These are phyloP conservation scores for Tetrapisispora pingtungensis DNA, from an alignment of 805 yeast species.

Conservation along the genomic window DNA sequence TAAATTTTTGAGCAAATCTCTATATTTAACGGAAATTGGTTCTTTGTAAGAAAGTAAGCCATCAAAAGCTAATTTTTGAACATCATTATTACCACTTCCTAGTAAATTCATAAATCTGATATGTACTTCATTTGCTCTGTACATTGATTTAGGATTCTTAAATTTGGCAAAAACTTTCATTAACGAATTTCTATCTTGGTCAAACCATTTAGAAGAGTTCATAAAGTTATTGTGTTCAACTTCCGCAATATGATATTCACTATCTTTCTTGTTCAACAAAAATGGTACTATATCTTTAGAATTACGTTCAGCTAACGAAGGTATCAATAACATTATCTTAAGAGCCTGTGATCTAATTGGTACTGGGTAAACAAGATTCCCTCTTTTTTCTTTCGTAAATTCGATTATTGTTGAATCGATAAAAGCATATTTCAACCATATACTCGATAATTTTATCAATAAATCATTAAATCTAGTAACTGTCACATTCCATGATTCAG, in stretches of 20 bases:
- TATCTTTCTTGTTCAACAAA: conserved; percentile 31
- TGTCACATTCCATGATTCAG: conserved; percentile 34
- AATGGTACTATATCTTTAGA: conserved; percentile 48
- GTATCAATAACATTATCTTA: conserved; percentile 46
- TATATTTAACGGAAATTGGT: conserved; percentile 51
- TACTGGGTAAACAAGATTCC: conserved; percentile 32
- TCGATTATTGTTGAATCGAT: conserved; percentile 32
- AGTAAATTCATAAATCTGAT: conserved; percentile 45
- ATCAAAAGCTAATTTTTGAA: conserved; percentile 65
- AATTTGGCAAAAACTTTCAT: conserved; percentile 56
- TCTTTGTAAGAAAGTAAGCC: conserved; percentile 58
- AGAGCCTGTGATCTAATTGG: conserved; percentile 48
- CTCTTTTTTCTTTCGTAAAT: conserved; percentile 30
- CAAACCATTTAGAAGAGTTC: conserved; percentile 31
- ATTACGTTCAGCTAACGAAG: conserved; percentile 59
- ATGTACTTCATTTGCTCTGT: conserved; percentile 44
- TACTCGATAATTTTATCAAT: conserved; percentile 22
- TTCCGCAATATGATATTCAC: conserved; percentile 12
- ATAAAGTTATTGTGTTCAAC: not conserved
- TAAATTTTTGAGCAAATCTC: conserved; percentile 61
- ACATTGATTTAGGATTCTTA: conserved; percentile 48
- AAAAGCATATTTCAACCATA: conserved; percentile 29
- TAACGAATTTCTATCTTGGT: conserved; percentile 46
- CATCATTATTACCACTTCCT: conserved; percentile 47
- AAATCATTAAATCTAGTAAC: conserved; percentile 38